phyloP scores from a whole-genome alignment of 352 stramenopile species.

The Phytophthora crassamura region DNA sequence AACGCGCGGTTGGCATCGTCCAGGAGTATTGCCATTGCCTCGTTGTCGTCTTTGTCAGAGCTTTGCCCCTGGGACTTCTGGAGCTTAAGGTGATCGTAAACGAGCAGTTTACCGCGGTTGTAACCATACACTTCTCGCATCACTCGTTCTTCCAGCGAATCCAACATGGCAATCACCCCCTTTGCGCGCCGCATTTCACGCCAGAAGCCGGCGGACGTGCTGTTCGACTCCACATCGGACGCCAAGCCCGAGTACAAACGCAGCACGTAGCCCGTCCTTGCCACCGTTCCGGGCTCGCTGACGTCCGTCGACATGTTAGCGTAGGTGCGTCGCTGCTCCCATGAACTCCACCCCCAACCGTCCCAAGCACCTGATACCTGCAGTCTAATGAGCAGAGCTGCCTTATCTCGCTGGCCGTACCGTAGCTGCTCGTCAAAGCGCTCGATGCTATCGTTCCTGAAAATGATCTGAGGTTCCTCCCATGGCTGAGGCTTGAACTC shows the following conservation, averaged over 20 bases:
- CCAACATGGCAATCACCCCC: slow-evolving; percentile 44
- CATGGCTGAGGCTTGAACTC: slow-evolving; percentile 44
- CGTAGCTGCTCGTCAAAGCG: slow-evolving; percentile 61
- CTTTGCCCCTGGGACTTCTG: slow-evolving; percentile 14
- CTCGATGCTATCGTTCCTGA: slow-evolving; percentile 52
- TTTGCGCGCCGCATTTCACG: slow-evolving; percentile 61
- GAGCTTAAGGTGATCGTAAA: slow-evolving; percentile 40
- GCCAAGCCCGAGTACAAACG: slow-evolving; percentile 53
- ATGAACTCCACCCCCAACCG: slow-evolving; percentile 54
- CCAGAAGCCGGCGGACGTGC: slow-evolving; percentile 33
- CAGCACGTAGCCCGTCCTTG: slow-evolving; percentile 52
- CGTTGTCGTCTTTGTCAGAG: background rate
- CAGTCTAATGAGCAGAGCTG: slow-evolving; percentile 50
- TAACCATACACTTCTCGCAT: slow-evolving; percentile 48
- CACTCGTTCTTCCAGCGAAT: slow-evolving; percentile 49
- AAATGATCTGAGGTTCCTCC: slow-evolving; percentile 69
- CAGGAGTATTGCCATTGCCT: slow-evolving; percentile 21
- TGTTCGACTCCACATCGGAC: slow-evolving; percentile 36
- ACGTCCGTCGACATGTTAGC: slow-evolving; percentile 50
- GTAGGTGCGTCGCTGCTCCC: slow-evolving; percentile 49
- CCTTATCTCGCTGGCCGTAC: slow-evolving; percentile 62
- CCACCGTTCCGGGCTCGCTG: slow-evolving; percentile 24
- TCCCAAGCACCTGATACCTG: slow-evolving; percentile 52
- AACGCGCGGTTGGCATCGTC: slow-evolving; percentile 42
- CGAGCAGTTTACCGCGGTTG: slow-evolving; percentile 19